Evolutionary conservation across 441 rosid genomes (phyloP), one percentile per base, ranked within the genome.

Genomic region (Gossypium lobatum): DNA sequence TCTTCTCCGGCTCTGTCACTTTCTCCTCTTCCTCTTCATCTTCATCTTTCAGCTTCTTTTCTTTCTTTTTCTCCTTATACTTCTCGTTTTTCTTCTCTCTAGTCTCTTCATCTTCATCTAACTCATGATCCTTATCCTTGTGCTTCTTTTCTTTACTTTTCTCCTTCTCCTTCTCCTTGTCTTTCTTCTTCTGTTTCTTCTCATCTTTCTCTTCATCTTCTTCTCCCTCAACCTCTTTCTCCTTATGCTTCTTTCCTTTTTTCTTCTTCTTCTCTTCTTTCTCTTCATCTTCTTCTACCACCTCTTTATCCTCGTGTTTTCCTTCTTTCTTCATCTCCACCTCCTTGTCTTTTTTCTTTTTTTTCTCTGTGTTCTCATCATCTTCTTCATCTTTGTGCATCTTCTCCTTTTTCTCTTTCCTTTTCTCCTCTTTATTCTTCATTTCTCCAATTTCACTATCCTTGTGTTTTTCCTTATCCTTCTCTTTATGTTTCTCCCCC

Each of bases 381-480:
- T 71, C 71, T 31, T 70, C 9, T 39, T 79, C 68, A 23, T 20
- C 18, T 73, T 23, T 58, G 70, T 52, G 45, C 31, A 55, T 67
- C 16, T 68, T 61, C 69, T 69, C 57, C 31, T 57, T 64, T 3
- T 77, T 62, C 66, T 70, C 62, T 21, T 52, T 64, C 6, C 76
- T 71, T 10, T 74, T 52, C 28, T 75, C 52, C 7, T 50, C 34
- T 55, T 80, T 37, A 6, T 79, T 72, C 17, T 81, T 76, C 17
- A 28, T 28, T 28, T 28, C 34, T 28, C 34, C 31, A 28, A 28
- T 28, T 28, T 28, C 34, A 28, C 34, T 57, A 46, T 10, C 23
- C 74, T 53, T n/a, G n/a, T 25, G 7, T 5, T 16, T 52, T 54
- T 70, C 55, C 6, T 52, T 39, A 60, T 82, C 52, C 5, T 79